Evolutionary conservation across 2,329 filamentous ascomycete species (phyloP).

Genomic region (Escovopsis sp.): DNA sequence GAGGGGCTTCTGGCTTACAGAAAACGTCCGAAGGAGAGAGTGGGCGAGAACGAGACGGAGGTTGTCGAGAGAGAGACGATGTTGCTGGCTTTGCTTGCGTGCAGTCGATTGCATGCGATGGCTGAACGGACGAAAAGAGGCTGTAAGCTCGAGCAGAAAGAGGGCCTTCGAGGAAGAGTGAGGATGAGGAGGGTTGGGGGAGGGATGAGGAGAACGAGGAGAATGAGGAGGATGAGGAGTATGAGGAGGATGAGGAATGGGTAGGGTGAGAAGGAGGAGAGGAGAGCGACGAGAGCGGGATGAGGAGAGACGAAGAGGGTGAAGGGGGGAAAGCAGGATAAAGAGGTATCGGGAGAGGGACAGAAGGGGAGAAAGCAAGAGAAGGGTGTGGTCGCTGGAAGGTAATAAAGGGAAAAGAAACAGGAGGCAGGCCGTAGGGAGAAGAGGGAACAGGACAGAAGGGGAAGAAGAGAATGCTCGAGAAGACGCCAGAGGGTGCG

Average conservation of each 20-base stretch:
- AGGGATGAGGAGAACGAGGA: conserved; percentile 17
- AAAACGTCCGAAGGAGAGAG: conserved; percentile 10
- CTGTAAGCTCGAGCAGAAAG: conserved; percentile 21
- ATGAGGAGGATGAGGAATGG: conserved; percentile 17
- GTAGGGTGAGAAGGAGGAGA: no score
- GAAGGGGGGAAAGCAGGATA: no score
- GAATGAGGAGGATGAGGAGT: conserved; percentile 16
- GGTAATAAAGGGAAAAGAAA: conserved; percentile 14
- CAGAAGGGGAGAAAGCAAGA: no score
- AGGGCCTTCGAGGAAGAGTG: conserved; percentile 17
- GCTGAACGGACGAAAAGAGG: background rate
- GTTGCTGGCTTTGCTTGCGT: conserved; percentile 2
- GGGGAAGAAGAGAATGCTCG: conserved; percentile 4
- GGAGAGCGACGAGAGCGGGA: no score
- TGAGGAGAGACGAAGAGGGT: no score
- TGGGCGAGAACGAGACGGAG: conserved; percentile 11
- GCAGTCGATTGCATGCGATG: no score
- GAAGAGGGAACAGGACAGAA: conserved; percentile 6
- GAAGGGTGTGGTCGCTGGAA: conserved; percentile 6
- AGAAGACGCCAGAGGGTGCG: no score
- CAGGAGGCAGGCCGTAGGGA: conserved; percentile 12
- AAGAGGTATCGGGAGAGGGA: no score
- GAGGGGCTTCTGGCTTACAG: conserved; percentile 6
- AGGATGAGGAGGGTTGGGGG: conserved; percentile 10
- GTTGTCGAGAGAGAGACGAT: conserved; percentile 5